Base-by-base conservation (phyloP, 306 rosid species). In the Quercus agrifolia region DNA sequence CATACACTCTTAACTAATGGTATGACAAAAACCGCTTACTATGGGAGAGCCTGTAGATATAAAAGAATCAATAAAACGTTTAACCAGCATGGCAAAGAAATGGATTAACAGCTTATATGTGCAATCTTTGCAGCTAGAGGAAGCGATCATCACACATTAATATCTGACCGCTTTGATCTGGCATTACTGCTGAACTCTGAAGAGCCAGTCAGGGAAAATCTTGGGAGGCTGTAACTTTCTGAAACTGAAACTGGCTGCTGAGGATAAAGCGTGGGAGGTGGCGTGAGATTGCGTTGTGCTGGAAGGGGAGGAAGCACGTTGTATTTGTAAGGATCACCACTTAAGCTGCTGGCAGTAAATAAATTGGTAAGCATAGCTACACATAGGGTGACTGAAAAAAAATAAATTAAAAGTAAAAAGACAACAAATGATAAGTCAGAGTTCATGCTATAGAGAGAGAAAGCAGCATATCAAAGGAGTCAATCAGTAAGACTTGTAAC, bases 181-280 rank as follows among this genome's bases (percentile, higher is more conserved):
- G 88, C 62, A 21, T 85, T 72, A 82, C 82, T 52, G 87, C 82
- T 83, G 81, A 83, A 76, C 84, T 90, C 94, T 13, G 89, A 77
- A 74, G 95, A 87, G 77, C 93, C 85, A 55, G 91, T 79, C 81
- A 81, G 71, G 11, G 93, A 77, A 90, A 88, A 93, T 83, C 92
- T 91, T 17, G 99, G 93, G 78, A 87, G 88, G 85, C 85, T 85
- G 85, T 83, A 86, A 85, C 82, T 89, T 86, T 90, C 92, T 18
- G 97, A 84, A 70, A 87, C 96, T 7, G 87, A 82, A 85, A 96
- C 97, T 20, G 99, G 99, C 77, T 91, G 98, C 85, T 96, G 99
- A 70, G 99, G 99, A 87, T 96, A 96, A 21, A 96, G 96, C 0
- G 99, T 96, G 30, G 98, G 98, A 4, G 99, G 99, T 28, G 98